Evolutionary conservation across 192 early-diverging fungal species (phyloP), one percentile per base, ranked within the genome.

Genomic region (Coemansia sp.): DNA sequence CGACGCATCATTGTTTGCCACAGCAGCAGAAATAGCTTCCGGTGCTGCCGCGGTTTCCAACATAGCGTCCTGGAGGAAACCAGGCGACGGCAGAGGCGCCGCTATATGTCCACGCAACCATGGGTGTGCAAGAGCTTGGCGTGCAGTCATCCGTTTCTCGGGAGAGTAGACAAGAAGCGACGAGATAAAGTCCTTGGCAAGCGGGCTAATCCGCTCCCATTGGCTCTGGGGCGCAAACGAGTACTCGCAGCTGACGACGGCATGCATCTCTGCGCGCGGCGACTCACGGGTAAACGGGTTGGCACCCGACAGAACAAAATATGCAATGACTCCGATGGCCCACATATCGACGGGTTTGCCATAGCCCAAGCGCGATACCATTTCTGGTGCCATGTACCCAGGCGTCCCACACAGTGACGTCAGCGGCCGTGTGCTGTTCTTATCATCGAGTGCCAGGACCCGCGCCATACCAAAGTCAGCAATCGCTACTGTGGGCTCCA

Each of bases 391-490:
- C 89, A 93, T 93, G 58, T 92, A 94, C 62, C 92, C 90, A 18
- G 88, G 89, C 3, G 93, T 94, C 39, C 93, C 93, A 63, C 93
- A 93, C 34, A 86, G 84, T 5, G 89, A 88, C 26, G 84, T 91
- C 39, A 92, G 69, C 51, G 85, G 76, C 46, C 87, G 85, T 56
- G 87, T 86, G 34, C 86, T 78, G 41, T 78, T 83, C 58, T 88
- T 84, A 6, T 4, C 16, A 33, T 60, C n/a, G 41, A 4, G 64
- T 52, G 53, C 51, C 59, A 92, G 84, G 35, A 88, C 86, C 18
- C 84, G 76, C 9, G 92, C 89, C 69, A 94, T 75, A 11, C 93
- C 93, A 81, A 94, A 94, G 67, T 94, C 93, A n/a, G 88, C 92
- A 74, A 94, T 91, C 12, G 89, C 75, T 21, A 93, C 65, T 60